Conservation (phyloP, 352 stramenopile genomes). For the Aphanomyces cochlioides region DNA sequence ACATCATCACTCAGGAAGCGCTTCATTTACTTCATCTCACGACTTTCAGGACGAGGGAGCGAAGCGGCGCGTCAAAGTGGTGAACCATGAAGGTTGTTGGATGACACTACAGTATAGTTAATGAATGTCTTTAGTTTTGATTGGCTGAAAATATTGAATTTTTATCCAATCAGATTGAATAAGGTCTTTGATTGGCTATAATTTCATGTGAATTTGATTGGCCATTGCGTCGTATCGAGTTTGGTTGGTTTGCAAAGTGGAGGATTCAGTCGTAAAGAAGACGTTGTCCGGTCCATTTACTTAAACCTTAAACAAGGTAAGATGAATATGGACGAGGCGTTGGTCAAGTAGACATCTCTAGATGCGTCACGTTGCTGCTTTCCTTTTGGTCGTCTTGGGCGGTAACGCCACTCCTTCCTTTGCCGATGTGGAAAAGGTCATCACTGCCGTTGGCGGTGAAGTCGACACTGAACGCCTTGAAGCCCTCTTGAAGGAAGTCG, state of each 20-base stretch:
- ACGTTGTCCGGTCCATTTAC: conserved; percentile 19
- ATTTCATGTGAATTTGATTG: neutral
- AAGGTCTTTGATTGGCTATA: neutral
- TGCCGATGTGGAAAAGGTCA: conserved; percentile 80
- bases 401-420: conserved; percentile 73
- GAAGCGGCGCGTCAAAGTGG: too few species aligned
- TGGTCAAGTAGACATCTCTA: conserved; percentile 33
- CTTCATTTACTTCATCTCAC: too few species aligned
- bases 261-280: conserved; percentile 15
- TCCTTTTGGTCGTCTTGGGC: conserved; percentile 81
- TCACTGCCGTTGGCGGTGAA: conserved; percentile 77
- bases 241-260: conserved; percentile 17
- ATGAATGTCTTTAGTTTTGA: neutral
- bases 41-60: too few species aligned
- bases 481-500: conserved; percentile 81
- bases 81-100: too few species aligned
- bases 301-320: conserved; percentile 22
- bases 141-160: conserved; percentile 4
- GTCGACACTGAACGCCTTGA: conserved; percentile 76
- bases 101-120: too few species aligned
- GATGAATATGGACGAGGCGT: neutral
- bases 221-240: neutral
- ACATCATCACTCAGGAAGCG: too few species aligned
- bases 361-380: conserved; percentile 92
- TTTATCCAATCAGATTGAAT: neutral